Percentiles rank a stretch among this genome's conserved stretches.
phyloP scores from a whole-genome alignment of 495 filamentous ascomycete genomes.

The Aspergillus mulundensis region DNA sequence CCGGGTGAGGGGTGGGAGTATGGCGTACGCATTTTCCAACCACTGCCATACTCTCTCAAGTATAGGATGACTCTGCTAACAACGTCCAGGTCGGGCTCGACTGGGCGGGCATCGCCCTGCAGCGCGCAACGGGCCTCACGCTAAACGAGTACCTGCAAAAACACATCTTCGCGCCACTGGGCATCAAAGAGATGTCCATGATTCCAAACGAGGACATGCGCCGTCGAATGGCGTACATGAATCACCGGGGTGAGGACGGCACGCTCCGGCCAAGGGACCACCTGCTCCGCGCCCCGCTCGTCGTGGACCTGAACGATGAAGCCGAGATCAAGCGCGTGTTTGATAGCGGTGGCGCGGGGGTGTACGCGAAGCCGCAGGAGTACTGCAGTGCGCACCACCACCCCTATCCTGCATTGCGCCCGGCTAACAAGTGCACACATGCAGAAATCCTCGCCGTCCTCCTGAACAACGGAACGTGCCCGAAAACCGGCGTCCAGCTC shows the following conservation, averaged over 20 bases:
- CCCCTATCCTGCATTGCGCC: background rate
- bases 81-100: slow-evolving; percentile 44
- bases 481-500: slow-evolving; percentile 43
- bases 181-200: slow-evolving; percentile 51
- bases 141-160: slow-evolving; percentile 55
- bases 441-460: slow-evolving; percentile 42
- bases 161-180: slow-evolving; percentile 56
- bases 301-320: slow-evolving; percentile 28
- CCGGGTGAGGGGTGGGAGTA: slow-evolving; percentile 57
- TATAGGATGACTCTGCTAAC: too few relatives aligned
- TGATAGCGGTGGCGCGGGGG: slow-evolving; percentile 53
- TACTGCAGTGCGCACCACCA: slow-evolving; percentile 45
- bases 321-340: slow-evolving; percentile 23
- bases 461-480: slow-evolving; percentile 48
- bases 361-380: slow-evolving; percentile 51
- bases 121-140: slow-evolving; percentile 47
- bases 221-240: slow-evolving; percentile 46
- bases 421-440: background rate
- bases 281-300: slow-evolving; percentile 41
- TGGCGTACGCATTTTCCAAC: too few relatives aligned
- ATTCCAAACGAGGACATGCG: slow-evolving; percentile 52
- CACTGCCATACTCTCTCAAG: too few relatives aligned
- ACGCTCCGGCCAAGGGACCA: slow-evolving; percentile 44
- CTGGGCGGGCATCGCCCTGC: slow-evolving; percentile 56
- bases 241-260: slow-evolving; percentile 39